Conservation (phyloP, 2,329 filamentous ascomycete genomes). For the Arthrobotrys musiformis region DNA sequence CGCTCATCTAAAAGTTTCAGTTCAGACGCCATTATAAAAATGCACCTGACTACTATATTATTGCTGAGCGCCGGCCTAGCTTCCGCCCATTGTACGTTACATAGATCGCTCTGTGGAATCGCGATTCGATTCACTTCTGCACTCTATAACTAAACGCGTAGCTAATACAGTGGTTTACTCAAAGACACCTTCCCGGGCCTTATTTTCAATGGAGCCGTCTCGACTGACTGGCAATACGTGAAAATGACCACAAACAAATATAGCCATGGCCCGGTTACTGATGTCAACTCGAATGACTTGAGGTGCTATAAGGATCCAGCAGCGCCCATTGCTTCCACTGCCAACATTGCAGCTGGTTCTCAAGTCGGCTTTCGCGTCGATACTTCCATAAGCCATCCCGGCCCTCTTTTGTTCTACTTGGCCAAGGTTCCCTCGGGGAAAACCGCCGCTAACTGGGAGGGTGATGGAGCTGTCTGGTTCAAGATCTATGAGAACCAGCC, state of each 20-base stretch:
- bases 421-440: constrained; percentile 60
- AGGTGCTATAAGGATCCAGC: constrained; percentile 65
- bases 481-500: constrained; percentile 62
- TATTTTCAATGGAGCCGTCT: constrained; percentile 64
- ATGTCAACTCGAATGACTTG: constrained; percentile 62
- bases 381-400: constrained; percentile 63
- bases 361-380: constrained; percentile 58
- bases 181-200: constrained; percentile 62
- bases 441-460: constrained; percentile 61
- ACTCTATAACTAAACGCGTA: too few relatives aligned
- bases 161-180: background rate
- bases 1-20: background rate
- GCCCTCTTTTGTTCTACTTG: constrained; percentile 64
- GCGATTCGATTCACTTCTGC: too few relatives aligned
- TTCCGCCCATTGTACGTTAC: constrained; percentile 43
- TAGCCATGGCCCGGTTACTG: constrained; percentile 63
- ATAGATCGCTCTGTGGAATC: too few relatives aligned
- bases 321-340: constrained; percentile 61
- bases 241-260: constrained; percentile 63
- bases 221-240: constrained; percentile 66
- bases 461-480: constrained; percentile 63
- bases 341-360: constrained; percentile 63
- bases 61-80: constrained; percentile 38
- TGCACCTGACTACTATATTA: constrained; percentile 37
- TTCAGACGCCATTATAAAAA: constrained; percentile 5